Conservation (phyloP, 2,329 filamentous ascomycete species). For the Fusarium sp. region DNA sequence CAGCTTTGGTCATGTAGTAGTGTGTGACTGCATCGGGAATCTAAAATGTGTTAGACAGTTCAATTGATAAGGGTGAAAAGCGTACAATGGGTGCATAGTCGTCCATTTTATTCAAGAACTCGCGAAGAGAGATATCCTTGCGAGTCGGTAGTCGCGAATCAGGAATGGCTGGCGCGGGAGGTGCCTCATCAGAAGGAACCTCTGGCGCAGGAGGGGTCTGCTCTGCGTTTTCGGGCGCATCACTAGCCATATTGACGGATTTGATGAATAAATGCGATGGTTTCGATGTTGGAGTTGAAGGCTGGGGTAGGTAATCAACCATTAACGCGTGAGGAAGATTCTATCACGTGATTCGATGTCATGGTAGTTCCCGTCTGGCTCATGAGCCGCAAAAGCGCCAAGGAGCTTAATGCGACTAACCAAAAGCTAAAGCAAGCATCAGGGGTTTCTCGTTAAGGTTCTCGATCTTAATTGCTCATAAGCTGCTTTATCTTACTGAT, state of each 20-base stretch:
- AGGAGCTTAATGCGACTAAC: slow-evolving; percentile 18
- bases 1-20: slow-evolving; percentile 97
- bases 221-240: slow-evolving; percentile 53
- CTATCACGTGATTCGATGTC: slow-evolving; percentile 45
- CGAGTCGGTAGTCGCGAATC: slow-evolving; percentile 79
- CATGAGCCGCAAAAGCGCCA: slow-evolving; percentile 24
- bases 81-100: slow-evolving; percentile 96
- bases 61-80: background rate
- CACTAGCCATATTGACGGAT: slow-evolving; percentile 52
- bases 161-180: slow-evolving; percentile 62
- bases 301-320: background rate
- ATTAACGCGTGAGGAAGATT: slow-evolving; percentile 33
- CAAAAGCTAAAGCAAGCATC: slow-evolving; percentile 11
- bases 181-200: slow-evolving; percentile 48
- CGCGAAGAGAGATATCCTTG: slow-evolving; percentile 92
- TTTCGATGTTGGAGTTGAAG: slow-evolving; percentile 32
- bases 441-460: slow-evolving; percentile 4
- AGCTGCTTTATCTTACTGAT: background rate
- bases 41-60: slow-evolving; percentile 51
- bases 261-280: slow-evolving; percentile 32
- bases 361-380: slow-evolving; percentile 9
- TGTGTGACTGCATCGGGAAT: slow-evolving; percentile 98
- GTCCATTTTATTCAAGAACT: slow-evolving; percentile 97
- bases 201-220: slow-evolving; percentile 49
- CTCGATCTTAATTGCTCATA: slow-evolving; percentile 16